Evolutionary conservation across 257 asterid species (phyloP), one percentile per base, ranked within the genome.

Genomic region (Solanum peruvianum): DNA sequence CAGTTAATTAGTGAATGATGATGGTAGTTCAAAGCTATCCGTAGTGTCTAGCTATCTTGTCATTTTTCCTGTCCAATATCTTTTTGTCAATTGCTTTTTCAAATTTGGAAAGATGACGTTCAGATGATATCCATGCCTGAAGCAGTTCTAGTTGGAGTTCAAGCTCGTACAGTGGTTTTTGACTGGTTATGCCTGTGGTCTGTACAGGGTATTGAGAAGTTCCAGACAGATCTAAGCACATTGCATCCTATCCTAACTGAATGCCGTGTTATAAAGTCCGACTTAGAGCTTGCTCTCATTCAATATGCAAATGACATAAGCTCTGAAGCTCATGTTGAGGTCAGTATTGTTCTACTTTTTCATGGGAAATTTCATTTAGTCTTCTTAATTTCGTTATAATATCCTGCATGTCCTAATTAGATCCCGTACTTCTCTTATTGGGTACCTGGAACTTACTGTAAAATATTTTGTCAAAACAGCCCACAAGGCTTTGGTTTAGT

Each of bases 251-350:
- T 95, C 92, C 91, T 97, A 93, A 93, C 98, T 31, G 99, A 97
- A 94, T 97, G 99, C 62, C 99, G 99, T 37, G 99, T 95, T 87
- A 14, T 90, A 88, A 97, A 97, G 94, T 94, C 98, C 25, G 80
- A 88, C 66, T 89, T 92, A 82, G 99, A 97, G 93, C 92, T 97
- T 90, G 91, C 90, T 90, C 92, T 97, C 87, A 95, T 97, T 90
- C 99, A 97, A 88, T 97, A 92, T 89, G 97, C 99, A 89, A 97
- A 97, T 89, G 98, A 97, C 89, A 97, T 97, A 89, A 97, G 99
- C 95, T 94, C 99, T 39, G 99, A 97, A 94, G 99, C 98, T 86
- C 99, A 97, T 90, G 95, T 97, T 85, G 94, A 95, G 98, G 98
- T 97, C 85, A 88, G 89, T 85, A 81, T 88, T 88, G 88, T 78